Evolutionary conservation across 176 grass and related monocot genomes (phyloP).

Genomic region (Aechmea fasciata): DNA sequence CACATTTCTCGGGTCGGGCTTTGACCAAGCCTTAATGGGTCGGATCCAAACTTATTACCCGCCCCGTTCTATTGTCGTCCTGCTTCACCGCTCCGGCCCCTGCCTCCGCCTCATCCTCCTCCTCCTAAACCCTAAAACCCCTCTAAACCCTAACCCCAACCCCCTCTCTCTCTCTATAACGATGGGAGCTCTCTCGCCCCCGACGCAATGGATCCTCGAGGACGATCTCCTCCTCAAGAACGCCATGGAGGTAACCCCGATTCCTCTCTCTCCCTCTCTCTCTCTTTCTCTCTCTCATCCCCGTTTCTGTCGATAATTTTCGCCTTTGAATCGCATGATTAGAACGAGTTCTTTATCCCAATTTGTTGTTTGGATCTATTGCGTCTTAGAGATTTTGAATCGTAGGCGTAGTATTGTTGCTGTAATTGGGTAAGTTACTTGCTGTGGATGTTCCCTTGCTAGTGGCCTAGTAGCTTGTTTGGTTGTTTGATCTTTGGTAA

Average conservation of each 20-base stretch:
- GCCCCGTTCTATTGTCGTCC: neutral
- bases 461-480: too few species aligned
- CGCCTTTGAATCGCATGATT: neutral
- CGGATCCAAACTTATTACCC: neutral
- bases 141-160: neutral
- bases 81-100: neutral
- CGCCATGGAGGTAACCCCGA: slow-evolving; percentile 14
- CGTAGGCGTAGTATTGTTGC: too few species aligned
- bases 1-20: neutral
- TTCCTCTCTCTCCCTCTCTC: neutral
- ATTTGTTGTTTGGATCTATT: neutral
- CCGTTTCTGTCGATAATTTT: neutral
- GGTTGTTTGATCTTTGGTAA: too few species aligned
- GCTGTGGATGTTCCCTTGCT: too few species aligned
- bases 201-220: slow-evolving; percentile 8
- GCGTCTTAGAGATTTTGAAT: neutral
- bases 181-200: slow-evolving; percentile 13
- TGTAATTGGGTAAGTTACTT: too few species aligned
- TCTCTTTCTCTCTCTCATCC: neutral
- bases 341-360: neutral
- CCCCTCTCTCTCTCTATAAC: neutral
- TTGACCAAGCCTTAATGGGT: neutral
- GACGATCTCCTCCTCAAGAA: slow-evolving; percentile 25
- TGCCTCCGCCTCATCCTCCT: neutral
- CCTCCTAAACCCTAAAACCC: neutral